Base-by-base conservation (phyloP, 2,329 filamentous ascomycete genomes). In the Pestalotiopsis sp. region DNA sequence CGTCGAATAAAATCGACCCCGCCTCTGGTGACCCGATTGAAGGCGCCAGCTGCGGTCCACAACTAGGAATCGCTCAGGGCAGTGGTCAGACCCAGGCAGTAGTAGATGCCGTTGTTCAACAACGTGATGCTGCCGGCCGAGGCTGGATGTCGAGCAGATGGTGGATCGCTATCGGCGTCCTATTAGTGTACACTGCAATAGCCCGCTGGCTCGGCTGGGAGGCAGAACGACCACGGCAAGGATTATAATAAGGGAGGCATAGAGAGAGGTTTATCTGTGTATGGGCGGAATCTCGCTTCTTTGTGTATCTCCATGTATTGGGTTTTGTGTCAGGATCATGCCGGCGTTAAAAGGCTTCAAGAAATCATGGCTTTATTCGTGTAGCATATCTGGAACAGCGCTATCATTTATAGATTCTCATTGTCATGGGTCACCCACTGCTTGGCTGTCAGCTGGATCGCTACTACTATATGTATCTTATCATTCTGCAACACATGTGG, bases 131-230 rank as follows among this genome's bases (percentile, higher is more conserved):
- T 72, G 93, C 92, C 2, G 93, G 94, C 0, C 90, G 94, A 74
- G 89, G 93, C 68, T 98, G 94, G 93, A 79, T 97, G 71, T 87
- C 90, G 73, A 93, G 98, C 82, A 96, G 94, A 82, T 85, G 95
- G 71, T 86, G 92, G 75, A 83, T 97, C 61, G 86, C 90, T 1
- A 88, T 93, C 9, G 90, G 86, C 0, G 81, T 90, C 20, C 84
- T 98, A 36, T 92, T 98, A 76, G 81, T 91, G 17, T 98, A 98
- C 80, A 94, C 97, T 12, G 81, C 97, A 64, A 85, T 97, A 68
- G 92, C 93, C 40, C 87, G 95, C 73, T 79, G 97, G 14, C 80
- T 97, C 41, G 90, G 90, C 52, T 66, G 65, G 65, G 65, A 66
- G 58, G 17, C 66, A 5, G 66, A 65, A 14, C 27, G 61, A 57